phyloP scores from a whole-genome alignment of 805 yeast genomes.

The Schwanniomyces polymorphus region DNA sequence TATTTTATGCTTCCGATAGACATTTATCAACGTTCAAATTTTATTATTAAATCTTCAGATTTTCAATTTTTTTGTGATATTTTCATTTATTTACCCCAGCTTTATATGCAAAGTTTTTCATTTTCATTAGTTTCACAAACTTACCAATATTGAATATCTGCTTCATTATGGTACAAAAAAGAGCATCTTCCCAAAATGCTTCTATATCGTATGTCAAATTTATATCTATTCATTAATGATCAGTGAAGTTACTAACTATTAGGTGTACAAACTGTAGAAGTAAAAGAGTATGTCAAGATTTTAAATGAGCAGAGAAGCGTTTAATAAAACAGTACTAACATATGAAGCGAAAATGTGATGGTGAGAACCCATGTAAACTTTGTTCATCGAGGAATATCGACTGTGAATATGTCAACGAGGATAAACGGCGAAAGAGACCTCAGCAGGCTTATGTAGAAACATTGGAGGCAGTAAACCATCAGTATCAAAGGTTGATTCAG shows the following conservation, averaged over 20 bases:
- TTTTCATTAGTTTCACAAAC: background rate
- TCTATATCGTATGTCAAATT: background rate
- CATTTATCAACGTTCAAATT: no score
- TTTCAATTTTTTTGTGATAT: no score
- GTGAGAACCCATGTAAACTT: constrained; percentile 5
- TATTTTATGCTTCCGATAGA: no score
- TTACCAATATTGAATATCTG: background rate
- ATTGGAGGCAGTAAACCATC: constrained; percentile 5
- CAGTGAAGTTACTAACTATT: background rate
- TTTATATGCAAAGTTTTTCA: no score
- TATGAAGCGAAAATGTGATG: constrained; percentile 8
- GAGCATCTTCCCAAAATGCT: background rate
- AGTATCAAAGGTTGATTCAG: constrained; percentile 1
- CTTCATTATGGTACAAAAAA: background rate
- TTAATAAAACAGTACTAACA: background rate
- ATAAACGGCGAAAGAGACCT: constrained; percentile 7
- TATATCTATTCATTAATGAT: background rate
- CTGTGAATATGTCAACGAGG: constrained; percentile 6
- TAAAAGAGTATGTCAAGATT: constrained; percentile 1
- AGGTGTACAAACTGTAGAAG: constrained; percentile 2
- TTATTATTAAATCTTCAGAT: no score
- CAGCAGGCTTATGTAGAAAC: constrained; percentile 5
- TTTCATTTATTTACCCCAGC: no score
- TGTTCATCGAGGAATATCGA: constrained; percentile 3
- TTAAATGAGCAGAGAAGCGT: background rate